phyloP scores from a whole-genome alignment of 2,329 filamentous ascomycete genomes.

The Talaromyces verruculosus region DNA sequence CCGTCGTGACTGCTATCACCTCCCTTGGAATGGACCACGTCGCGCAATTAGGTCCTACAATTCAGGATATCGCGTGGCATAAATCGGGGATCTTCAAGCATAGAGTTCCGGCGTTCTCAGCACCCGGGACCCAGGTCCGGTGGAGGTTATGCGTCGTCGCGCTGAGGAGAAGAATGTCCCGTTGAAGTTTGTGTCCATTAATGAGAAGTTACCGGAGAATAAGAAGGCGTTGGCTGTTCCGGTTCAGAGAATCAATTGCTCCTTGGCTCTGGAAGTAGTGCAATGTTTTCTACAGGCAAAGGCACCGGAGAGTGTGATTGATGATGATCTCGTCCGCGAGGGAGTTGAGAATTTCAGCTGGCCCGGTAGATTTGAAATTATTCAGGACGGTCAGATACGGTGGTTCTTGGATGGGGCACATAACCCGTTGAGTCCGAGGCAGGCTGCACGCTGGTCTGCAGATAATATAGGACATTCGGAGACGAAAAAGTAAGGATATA shows the following conservation, averaged over 20 bases:
- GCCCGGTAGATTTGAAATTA: conserved; percentile 38
- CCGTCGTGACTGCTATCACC: conserved; percentile 59
- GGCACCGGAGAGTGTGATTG: conserved; percentile 23
- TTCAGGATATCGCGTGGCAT: conserved; percentile 60
- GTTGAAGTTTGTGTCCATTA: conserved; percentile 17
- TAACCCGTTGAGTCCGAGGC: conserved; percentile 43
- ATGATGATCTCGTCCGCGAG: conserved; percentile 27
- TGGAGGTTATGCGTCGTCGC: conserved; percentile 39
- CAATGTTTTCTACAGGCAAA: conserved; percentile 29
- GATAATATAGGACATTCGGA: conserved; percentile 18
- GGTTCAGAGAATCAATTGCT: conserved; percentile 37
- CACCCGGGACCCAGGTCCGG: conserved; percentile 39
- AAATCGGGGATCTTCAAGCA: conserved; percentile 70
- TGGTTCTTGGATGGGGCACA: conserved; percentile 49
- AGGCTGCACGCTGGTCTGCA: conserved; percentile 42
- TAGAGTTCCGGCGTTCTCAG: conserved; percentile 59
- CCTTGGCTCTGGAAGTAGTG: conserved; percentile 32
- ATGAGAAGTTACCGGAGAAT: conserved; percentile 24
- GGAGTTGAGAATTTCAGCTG: conserved; percentile 33
- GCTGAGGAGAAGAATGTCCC: conserved; percentile 6
- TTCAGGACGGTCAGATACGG: conserved; percentile 25
- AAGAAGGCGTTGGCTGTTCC: conserved; percentile 25
- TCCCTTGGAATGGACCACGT: conserved; percentile 71
- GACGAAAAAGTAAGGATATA: conserved; percentile 6
- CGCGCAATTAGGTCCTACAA: conserved; percentile 60